Conservation (phyloP, 176 grass and related monocot species). For the Neostapfia colusana region DNA sequence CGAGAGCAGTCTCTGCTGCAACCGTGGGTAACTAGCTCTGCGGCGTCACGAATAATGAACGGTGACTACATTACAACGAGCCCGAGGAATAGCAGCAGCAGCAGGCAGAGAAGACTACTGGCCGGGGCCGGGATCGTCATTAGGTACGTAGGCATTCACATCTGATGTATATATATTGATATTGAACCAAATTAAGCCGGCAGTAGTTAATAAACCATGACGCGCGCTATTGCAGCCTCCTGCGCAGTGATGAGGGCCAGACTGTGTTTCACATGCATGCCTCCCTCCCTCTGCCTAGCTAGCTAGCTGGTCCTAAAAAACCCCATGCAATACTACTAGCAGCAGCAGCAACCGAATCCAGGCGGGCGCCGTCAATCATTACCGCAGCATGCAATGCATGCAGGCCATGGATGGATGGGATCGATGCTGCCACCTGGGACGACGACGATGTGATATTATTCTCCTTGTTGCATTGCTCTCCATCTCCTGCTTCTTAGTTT, state of each 20-base stretch:
- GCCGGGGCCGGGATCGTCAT: too few relatives aligned
- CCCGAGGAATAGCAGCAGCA: too few relatives aligned
- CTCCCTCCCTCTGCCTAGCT: too few relatives aligned
- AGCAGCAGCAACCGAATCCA: neutral
- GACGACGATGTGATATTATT: neutral
- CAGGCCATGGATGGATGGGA: constrained; percentile 4
- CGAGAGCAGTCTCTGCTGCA: too few relatives aligned
- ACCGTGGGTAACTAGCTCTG: too few relatives aligned
- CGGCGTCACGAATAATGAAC: too few relatives aligned
- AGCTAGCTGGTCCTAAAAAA: constrained; percentile 31
- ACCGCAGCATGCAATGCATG: constrained; percentile 15
- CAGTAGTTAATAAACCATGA: constrained; percentile 12
- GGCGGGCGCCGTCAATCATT: constrained; percentile 18
- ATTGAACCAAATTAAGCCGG: neutral
- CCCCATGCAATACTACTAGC: neutral
- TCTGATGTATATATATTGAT: too few relatives aligned
- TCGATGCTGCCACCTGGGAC: constrained; percentile 13
- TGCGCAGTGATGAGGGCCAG: constrained; percentile 18
- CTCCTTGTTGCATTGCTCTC: neutral
- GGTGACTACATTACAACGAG: too few relatives aligned
- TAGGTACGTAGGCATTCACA: too few relatives aligned
- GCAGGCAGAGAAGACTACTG: too few relatives aligned
- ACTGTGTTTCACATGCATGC: constrained; percentile 24
- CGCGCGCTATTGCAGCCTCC: neutral
- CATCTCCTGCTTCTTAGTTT: too few relatives aligned